These are phyloP conservation scores for Trametes cingulata DNA, from an alignment of 768 basidiomycete species.

Conservation along the genomic window DNA sequence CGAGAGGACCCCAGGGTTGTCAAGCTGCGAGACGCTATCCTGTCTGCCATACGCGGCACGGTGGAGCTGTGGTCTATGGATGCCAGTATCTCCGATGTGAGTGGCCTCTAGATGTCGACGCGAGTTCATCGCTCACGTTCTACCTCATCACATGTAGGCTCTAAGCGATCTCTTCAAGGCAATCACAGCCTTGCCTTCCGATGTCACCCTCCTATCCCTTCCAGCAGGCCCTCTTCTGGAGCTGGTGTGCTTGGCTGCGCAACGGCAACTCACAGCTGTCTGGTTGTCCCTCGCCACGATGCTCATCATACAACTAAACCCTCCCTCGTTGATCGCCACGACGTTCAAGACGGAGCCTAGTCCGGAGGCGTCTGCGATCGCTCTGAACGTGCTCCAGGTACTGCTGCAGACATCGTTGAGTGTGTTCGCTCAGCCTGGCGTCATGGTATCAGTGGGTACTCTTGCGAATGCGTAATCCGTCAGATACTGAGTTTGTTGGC, in stretches of 20 bases:
- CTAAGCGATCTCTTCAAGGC: slow-evolving; percentile 84
- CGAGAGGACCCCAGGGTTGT: slow-evolving; percentile 65
- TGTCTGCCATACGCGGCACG: slow-evolving; percentile 56
- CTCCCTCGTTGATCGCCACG: slow-evolving; percentile 52
- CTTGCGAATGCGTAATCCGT: too few species aligned
- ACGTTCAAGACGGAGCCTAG: slow-evolving; percentile 54
- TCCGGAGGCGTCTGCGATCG: slow-evolving; percentile 55
- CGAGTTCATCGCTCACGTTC: background rate
- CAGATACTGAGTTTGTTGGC: background rate
- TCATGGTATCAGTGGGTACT: slow-evolving; percentile 66
- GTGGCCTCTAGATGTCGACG: slow-evolving; percentile 30
- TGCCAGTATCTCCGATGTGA: slow-evolving; percentile 72
- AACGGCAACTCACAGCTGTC: slow-evolving; percentile 71
- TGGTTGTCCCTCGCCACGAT: slow-evolving; percentile 87
- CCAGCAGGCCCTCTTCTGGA: slow-evolving; percentile 81
- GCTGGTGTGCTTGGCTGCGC: slow-evolving; percentile 70
- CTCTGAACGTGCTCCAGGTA: slow-evolving; percentile 54
- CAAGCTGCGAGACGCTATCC: slow-evolving; percentile 66
- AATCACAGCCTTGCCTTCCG: slow-evolving; percentile 77
- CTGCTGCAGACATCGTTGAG: slow-evolving; percentile 60
- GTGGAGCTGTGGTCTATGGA: slow-evolving; percentile 82
- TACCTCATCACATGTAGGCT: slow-evolving; percentile 44
- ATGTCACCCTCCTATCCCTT: slow-evolving; percentile 77
- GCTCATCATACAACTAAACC: slow-evolving; percentile 79
- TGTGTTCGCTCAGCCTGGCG: slow-evolving; percentile 54